A percentile compares a stretch with the other conserved stretches of the same genome.
Conservation (phyloP, 2,329 filamentous ascomycete genomes). For the Colletotrichum melonis region DNA sequence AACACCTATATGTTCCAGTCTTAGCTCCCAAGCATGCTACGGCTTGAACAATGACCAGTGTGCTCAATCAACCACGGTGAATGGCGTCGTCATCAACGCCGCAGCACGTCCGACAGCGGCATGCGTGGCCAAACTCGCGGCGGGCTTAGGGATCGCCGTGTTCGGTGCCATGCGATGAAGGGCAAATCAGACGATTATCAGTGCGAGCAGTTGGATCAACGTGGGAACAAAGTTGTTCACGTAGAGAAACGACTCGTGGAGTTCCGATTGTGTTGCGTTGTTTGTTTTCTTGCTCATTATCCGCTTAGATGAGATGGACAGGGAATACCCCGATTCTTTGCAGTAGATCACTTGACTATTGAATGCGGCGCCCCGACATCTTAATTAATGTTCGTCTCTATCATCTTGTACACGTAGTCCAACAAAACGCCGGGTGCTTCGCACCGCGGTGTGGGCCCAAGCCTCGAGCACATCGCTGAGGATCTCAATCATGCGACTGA, state of each 20-base stretch:
- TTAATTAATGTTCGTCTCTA: conserved; percentile 2
- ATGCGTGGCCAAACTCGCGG: conserved; percentile 30
- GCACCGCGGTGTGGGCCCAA: conserved; percentile 38
- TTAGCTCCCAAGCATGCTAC: conserved; percentile 64
- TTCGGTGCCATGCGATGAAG: conserved; percentile 27
- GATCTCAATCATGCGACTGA: conserved; percentile 57
- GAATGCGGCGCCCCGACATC: not conserved
- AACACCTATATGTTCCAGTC: conserved; percentile 65
- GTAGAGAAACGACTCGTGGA: not conserved
- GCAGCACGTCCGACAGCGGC: conserved; percentile 29
- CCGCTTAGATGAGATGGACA: not conserved
- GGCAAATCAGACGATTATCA: not conserved
- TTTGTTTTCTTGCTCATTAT: not conserved
- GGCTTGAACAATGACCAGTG: conserved; percentile 56
- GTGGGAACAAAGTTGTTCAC: not conserved
- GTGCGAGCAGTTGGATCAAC: not conserved
- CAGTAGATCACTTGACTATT: not conserved
- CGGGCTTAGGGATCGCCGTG: conserved; percentile 31
- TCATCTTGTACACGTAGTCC: not conserved
- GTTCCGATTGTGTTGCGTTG: not conserved
- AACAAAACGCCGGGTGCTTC: not conserved
- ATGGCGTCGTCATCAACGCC: conserved; percentile 36
- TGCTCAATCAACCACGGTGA: conserved; percentile 36
- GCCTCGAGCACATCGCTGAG: conserved; percentile 57
- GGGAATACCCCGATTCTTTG: not conserved